Evolutionary conservation across 345 rosid genomes (phyloP), one percentile per base, ranked within the genome.

Genomic region (Eutrema yunnanense): DNA sequence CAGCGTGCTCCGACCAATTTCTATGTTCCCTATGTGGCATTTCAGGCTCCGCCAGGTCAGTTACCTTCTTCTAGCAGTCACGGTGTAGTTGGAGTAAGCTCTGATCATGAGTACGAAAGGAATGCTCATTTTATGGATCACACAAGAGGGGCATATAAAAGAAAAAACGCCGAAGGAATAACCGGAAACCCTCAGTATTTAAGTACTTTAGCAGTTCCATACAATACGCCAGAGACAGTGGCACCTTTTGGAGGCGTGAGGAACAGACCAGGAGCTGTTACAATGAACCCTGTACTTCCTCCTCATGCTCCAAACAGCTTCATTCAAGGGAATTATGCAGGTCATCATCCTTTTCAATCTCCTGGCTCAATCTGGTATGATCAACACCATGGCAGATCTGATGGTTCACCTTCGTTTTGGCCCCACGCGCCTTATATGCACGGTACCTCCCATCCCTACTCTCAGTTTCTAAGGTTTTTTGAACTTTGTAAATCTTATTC

Each of bases 401-500:
- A 86, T 73, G 86, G 84, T 51, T 78, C 88, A 58, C 71, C 86
- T 72, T 71, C 85, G 26, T 75, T 79, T 62, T 90, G 98, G 96
- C 83, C 81, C n/a, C 91, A 81, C 53, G 52, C 81, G 53, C 88
- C 92, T 77, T 88, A 80, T 47, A 80, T 90, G 79, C 92, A 84
- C 43, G 92, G 96, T 92, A 85, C 50, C 43, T 72, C 55, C 34
- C 22, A 49, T 6, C 19, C 51, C 16, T 29, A 2, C 4, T 9
- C 50, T 46, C 29, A 37, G 13, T 32, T 48, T 40, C 14, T 29
- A 16, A 37, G 37, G 64, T 62, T 19, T 19, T 22, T n/a, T 41
- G 36, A 40, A 63, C 30, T 38, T 69, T 26, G 26, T n/a, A 63
- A 26, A 49, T 64, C 71, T 64, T 33, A 51, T 11, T 12, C 26